Conservation (phyloP, 768 basidiomycete species). For the Podaxis carcinomalis region DNA sequence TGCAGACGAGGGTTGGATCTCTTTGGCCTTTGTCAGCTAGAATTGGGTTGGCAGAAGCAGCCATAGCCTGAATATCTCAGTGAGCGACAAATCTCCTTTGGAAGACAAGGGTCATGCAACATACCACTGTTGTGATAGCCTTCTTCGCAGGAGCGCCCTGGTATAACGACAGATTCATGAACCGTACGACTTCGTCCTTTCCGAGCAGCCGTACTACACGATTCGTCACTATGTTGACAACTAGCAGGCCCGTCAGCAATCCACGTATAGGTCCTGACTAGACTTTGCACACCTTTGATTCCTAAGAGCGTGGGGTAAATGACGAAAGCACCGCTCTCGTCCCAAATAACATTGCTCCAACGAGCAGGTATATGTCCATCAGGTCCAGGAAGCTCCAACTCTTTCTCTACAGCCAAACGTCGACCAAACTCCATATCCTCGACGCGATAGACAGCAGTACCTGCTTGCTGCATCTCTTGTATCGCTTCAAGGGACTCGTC, state of each 20-base stretch:
- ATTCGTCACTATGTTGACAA: conserved; percentile 93
- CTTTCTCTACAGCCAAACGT: conserved; percentile 87
- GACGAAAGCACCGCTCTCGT: conserved; percentile 93
- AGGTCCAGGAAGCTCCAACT: conserved; percentile 78
- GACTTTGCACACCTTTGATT: conserved; percentile 70
- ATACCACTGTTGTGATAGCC: conserved; percentile 72
- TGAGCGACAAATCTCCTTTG: neutral
- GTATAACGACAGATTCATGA: conserved; percentile 84
- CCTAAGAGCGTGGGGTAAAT: conserved; percentile 92
- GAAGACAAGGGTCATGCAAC: conserved; percentile 19
- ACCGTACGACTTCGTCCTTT: conserved; percentile 91
- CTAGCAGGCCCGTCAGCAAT: conserved; percentile 32
- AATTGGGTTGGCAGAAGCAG: conserved; percentile 92
- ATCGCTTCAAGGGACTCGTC: conserved; percentile 92
- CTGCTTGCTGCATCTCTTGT: conserved; percentile 99
- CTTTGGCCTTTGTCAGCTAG: conserved; percentile 78
- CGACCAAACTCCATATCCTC: conserved; percentile 99
- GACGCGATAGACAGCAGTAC: conserved; percentile 84
- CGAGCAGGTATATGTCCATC: conserved; percentile 69
- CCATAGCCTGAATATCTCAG: conserved; percentile 66
- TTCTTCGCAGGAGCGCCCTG: conserved; percentile 92
- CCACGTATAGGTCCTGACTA: neutral
- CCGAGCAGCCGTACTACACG: conserved; percentile 84
- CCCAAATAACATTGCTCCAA: conserved; percentile 94
- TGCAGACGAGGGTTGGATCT: conserved; percentile 91